phyloP scores from a whole-genome alignment of 1,139 yeast genomes.

The Trichomonascaceae sp. region DNA sequence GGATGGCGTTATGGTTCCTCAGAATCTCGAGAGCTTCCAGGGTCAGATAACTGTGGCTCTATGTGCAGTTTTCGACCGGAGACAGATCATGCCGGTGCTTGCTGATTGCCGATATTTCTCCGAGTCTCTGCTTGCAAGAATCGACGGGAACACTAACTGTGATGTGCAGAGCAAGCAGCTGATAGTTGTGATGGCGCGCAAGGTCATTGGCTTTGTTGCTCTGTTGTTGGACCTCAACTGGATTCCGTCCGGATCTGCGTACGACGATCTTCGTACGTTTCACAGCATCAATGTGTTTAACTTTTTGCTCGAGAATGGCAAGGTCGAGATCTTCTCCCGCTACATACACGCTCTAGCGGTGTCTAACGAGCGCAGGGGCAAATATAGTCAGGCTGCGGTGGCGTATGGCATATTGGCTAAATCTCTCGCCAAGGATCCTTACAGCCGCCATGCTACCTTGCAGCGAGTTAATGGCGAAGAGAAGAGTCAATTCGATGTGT shows the following conservation, averaged over 20 bases:
- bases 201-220: constrained; percentile 48
- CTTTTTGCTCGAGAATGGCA: constrained; percentile 63
- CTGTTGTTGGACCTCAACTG: constrained; percentile 55
- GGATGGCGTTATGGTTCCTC: neutral
- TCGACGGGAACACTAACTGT: constrained; percentile 1
- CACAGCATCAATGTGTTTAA: constrained; percentile 67
- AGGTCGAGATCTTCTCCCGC: constrained; percentile 68
- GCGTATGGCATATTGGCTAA: constrained; percentile 67
- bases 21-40: constrained; percentile 33
- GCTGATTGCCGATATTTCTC: constrained; percentile 44
- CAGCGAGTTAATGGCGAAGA: constrained; percentile 61
- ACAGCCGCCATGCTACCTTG: constrained; percentile 35
- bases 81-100: constrained; percentile 38
- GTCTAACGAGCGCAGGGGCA: constrained; percentile 44
- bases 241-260: constrained; percentile 74
- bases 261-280: constrained; percentile 78
- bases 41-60: constrained; percentile 38
- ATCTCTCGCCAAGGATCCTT: constrained; percentile 48
- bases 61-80: constrained; percentile 50
- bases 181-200: constrained; percentile 42
- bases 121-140: constrained; percentile 3
- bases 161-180: constrained; percentile 56
- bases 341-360: constrained; percentile 67
- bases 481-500: constrained; percentile 71
- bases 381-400: constrained; percentile 72